Base-by-base conservation (phyloP, 2,329 filamentous ascomycete species). In the Aureobasidium sp. region DNA sequence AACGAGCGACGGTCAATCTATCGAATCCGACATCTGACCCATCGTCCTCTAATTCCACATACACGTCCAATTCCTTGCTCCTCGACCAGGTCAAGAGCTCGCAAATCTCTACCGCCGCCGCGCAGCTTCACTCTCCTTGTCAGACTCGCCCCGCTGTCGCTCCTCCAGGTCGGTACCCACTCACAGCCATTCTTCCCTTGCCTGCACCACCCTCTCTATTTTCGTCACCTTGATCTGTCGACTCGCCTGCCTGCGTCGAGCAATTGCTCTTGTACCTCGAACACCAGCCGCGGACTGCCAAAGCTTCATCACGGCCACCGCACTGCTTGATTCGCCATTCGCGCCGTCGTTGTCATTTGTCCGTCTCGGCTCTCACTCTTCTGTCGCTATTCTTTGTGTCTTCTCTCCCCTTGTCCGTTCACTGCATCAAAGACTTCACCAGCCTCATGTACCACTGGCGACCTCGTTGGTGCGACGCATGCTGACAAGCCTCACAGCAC, bases 61-160 rank as follows among this genome's bases (percentile, higher is more conserved):
- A 37, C 34, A 52, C 48, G 37, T 36, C n/a, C 41, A 15, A 20
- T 48, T 36, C 57, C 34, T 42, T 51, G 57, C 57, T 60, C 44
- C 36, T 51, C 25, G 20, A 34, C 27, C 47, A 36, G 29, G 17
- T 55, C 49, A 17, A 22, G 36, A 53, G n/a, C 20, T 12, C n/a
- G 8, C 8, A 41, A 42, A 3, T n/a, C 45, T 42, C 17, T 34
- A 60, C 57, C 36, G 57, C 44, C 42, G 22, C 27, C 31, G 57
- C 57, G 57, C 57, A 60, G 57, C 57, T 60, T 60, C 57, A 60
- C 57, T 60, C 45, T 60, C 57, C 44, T 59, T 59, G 55, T 48
- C 55, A 59, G 42, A 57, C 45, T 49, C 34, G 44, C 57, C 42
- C 49, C 41, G 49, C 60, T 62, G 60, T 62, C 42, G 60, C 60